Evolutionary conservation across 129 eudicot species (phyloP), one percentile per base, ranked within the genome.

Genomic region (Helichrysum umbraculigerum): DNA sequence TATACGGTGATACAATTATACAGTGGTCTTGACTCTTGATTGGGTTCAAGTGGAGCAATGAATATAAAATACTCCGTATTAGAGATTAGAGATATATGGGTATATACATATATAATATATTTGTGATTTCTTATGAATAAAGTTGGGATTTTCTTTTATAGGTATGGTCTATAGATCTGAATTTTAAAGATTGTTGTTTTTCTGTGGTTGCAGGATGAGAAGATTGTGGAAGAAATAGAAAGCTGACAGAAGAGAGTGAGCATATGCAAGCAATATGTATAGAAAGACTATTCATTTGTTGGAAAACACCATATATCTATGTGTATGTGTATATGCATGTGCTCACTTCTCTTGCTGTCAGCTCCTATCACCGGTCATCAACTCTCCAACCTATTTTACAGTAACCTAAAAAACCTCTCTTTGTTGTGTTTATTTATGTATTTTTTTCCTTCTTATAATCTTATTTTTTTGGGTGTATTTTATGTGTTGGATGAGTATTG

Each of bases 271-370:
- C 84, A 77, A 44, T 60, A 25, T 76, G 82, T 82, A 68, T 82
- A 85, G 72, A 67, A 14, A 63, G 71, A 67, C 51, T 82, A 82
- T 75, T 47, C 81, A 50, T 4, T 80, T 84, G 81, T 60, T 73
- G 69, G 35, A 16, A 56, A 17, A 30, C 72, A 42, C 50, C n/a
- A 41, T 41, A 10, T 42, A 42, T 42, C 50, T 42, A 42, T 42
- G 50, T 42, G 50, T 42, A 42, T 42, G 50, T 42, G 50, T 42
- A 42, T 42, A 50, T 78, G 84, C 84, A 64, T 85, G 84, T 85
- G 89, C 89, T 85, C 89, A 79, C 89, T 82, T 71, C 89, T 82
- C 86, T 85, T 86, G 71, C 84, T 82, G 89, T 86, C 89, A 80
- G 84, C 84, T 79, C 21, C 30, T 41, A 58, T 70, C 28, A 56